Evolutionary conservation across 768 basidiomycete species (phyloP).

Genomic region (Chiua virens): DNA sequence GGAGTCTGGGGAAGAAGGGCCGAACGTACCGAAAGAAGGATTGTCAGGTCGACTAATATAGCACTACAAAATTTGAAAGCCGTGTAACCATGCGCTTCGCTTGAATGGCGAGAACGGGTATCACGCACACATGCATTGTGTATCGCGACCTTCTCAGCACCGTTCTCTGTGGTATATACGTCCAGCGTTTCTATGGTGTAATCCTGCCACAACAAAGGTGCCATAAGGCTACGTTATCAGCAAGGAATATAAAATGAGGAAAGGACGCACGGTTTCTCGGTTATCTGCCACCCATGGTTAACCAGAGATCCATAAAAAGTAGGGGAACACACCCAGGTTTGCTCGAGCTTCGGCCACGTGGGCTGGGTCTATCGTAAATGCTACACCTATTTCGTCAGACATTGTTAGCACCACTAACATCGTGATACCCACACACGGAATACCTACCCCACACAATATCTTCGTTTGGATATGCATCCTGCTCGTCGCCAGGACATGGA

Average conservation of each 20-base stretch:
- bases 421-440: too few species aligned
- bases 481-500: neutral
- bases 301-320: neutral
- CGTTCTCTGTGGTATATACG: conserved; percentile 57
- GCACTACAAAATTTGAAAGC: conserved; percentile 43
- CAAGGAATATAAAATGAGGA: too few species aligned
- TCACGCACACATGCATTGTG: conserved; percentile 39
- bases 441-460: conserved; percentile 60
- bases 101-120: neutral
- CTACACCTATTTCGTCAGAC: conserved; percentile 51
- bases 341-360: conserved; percentile 72
- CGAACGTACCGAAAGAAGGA: conserved; percentile 72
- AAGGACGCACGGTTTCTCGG: conserved; percentile 63
- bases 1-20: neutral
- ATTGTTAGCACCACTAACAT: neutral
- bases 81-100: neutral
- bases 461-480: conserved; percentile 20
- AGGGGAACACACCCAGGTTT: conserved; percentile 61
- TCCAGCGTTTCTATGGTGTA: conserved; percentile 80
- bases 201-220: conserved; percentile 46
- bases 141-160: conserved; percentile 52
- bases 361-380: conserved; percentile 79
- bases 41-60: conserved; percentile 88
- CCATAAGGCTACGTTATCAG: neutral
- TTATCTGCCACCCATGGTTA: conserved; percentile 48